These are phyloP conservation scores for Erodium trifolium DNA, from an alignment of 441 rosid genomes.

Conservation along the genomic window DNA sequence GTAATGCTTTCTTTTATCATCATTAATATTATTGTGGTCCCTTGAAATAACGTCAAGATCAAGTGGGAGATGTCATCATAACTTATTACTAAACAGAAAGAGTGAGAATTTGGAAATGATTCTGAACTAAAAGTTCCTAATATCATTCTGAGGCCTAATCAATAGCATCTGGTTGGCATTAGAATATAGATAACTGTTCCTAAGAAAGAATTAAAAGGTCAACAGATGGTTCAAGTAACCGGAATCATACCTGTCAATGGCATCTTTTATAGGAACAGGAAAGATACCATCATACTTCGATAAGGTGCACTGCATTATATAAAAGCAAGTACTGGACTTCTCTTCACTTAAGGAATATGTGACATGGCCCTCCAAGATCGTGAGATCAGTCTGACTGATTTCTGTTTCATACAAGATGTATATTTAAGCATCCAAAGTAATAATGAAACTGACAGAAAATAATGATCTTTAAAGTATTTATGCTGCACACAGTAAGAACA, in stretches of 20 bases:
- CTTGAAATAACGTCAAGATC: not conserved
- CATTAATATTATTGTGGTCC: not conserved
- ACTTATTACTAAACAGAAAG: not conserved
- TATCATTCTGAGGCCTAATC: not conserved
- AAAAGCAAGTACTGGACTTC: constrained; percentile 53
- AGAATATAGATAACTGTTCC: not conserved
- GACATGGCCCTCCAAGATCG: constrained; percentile 50
- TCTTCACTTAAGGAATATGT: constrained; percentile 56
- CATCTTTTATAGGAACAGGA: constrained; percentile 36
- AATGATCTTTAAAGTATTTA: not conserved
- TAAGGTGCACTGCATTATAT: constrained; percentile 57
- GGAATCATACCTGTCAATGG: constrained; percentile 44
- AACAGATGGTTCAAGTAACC: not conserved
- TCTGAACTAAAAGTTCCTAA: not conserved
- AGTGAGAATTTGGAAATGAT: constrained; percentile 8
- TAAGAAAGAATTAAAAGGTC: constrained; percentile 2
- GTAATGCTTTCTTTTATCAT: not conserved
- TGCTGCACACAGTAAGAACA: not conserved
- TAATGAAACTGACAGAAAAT: not conserved
- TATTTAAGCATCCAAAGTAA: constrained; percentile 14
- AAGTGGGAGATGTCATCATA: not conserved
- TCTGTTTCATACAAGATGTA: constrained; percentile 36
- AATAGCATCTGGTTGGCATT: not conserved
- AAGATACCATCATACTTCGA: constrained; percentile 21
- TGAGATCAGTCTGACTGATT: constrained; percentile 38